Conservation (phyloP, 116 monocot species). For the Zostera marina region DNA sequence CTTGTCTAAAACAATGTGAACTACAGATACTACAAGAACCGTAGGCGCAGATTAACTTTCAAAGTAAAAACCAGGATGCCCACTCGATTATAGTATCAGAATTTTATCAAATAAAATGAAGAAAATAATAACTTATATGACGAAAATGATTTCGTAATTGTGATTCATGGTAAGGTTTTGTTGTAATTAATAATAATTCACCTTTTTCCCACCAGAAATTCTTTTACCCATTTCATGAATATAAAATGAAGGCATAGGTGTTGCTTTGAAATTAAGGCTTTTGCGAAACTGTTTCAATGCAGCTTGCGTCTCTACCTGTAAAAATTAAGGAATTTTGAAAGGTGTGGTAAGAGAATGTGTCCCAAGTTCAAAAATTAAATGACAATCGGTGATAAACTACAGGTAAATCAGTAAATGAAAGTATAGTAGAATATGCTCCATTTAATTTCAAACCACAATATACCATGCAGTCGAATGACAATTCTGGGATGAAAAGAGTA, state of each 20-base stretch:
- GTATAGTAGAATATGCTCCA: too few species aligned
- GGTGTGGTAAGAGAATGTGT: not conserved
- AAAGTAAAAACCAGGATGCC: too few species aligned
- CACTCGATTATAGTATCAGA: too few species aligned
- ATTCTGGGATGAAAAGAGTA: not conserved
- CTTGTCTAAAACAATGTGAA: too few species aligned
- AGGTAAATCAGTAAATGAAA: too few species aligned
- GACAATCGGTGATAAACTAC: too few species aligned
- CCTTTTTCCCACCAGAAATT: slow-evolving; percentile 23
- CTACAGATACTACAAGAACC: too few species aligned
- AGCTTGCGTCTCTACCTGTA: slow-evolving; percentile 47
- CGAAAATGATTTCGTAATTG: too few species aligned
- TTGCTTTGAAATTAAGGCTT: slow-evolving; percentile 61
- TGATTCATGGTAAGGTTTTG: not conserved
- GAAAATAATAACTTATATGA: too few species aligned
- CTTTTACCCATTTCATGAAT: slow-evolving; percentile 19
- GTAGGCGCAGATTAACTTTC: too few species aligned
- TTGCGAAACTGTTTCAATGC: slow-evolving; percentile 37
- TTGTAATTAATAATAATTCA: slow-evolving; percentile 3
- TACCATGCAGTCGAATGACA: not conserved
- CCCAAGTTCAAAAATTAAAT: not conserved
- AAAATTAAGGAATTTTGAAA: not conserved
- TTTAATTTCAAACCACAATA: too few species aligned
- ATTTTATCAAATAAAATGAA: too few species aligned
- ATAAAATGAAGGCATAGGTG: slow-evolving; percentile 70